Evolutionary conservation across 2,329 filamentous ascomycete genomes (phyloP).

Genomic region (Aspergillus fumigatiaffinis): DNA sequence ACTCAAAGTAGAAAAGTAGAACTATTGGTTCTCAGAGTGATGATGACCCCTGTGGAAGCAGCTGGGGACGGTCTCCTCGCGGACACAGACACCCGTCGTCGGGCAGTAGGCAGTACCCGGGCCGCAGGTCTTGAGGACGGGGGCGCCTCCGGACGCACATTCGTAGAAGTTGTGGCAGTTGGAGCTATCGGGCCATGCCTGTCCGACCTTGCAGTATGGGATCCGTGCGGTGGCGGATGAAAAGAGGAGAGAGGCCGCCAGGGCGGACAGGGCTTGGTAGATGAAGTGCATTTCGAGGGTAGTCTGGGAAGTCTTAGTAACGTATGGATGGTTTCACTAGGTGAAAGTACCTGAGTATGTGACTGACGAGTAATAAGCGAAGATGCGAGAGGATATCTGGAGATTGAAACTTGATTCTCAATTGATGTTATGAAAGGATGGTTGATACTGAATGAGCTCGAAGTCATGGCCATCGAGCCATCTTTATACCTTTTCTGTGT

Average conservation of each 20-base stretch:
- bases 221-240: neutral
- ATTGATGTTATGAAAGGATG: neutral
- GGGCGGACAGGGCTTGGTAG: neutral
- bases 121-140: slow-evolving; percentile 8
- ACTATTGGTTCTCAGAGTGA: neutral
- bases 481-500: neutral
- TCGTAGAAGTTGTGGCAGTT: slow-evolving; percentile 10
- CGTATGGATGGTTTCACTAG: neutral
- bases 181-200: slow-evolving; percentile 6
- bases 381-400: neutral
- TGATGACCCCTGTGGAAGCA: neutral
- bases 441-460: neutral
- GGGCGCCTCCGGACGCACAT: slow-evolving; percentile 4
- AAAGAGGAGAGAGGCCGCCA: neutral
- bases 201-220: neutral
- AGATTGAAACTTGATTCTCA: neutral
- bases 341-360: neutral
- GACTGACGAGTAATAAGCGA: neutral
- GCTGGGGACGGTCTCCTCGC: slow-evolving; percentile 2
- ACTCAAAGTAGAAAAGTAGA: too few relatives aligned
- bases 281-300: neutral
- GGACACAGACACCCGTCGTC: slow-evolving; percentile 5
- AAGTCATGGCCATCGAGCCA: neutral
- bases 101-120: slow-evolving; percentile 7
- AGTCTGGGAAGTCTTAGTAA: neutral